These are phyloP conservation scores for Penicillium sp. DNA, from an alignment of 2,329 filamentous ascomycete species.

Conservation along the genomic window DNA sequence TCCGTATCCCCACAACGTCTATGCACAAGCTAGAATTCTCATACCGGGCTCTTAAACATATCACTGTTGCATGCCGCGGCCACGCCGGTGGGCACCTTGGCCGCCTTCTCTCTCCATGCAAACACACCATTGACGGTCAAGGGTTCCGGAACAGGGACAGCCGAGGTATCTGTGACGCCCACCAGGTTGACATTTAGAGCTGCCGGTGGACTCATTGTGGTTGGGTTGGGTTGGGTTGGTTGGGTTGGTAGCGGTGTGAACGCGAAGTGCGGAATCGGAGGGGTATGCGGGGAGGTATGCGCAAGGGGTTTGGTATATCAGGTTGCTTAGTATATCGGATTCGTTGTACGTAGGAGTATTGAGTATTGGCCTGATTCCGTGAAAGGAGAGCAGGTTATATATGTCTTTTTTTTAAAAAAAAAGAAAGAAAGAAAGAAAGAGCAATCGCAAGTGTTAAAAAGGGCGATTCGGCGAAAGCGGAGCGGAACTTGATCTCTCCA, in stretches of 20 bases:
- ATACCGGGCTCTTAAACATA: constrained; percentile 74
- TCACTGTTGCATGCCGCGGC: constrained; percentile 76
- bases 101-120: constrained; percentile 64
- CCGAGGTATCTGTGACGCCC: constrained; percentile 37
- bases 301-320: not conserved
- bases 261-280: not conserved
- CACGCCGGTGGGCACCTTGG: constrained; percentile 68
- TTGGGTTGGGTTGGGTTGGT: not conserved
- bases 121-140: constrained; percentile 66
- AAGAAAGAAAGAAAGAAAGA: not conserved
- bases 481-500: constrained; percentile 2
- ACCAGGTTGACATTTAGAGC: constrained; percentile 31
- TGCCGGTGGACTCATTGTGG: constrained; percentile 25
- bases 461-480: constrained; percentile 8
- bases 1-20: not conserved
- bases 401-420: not conserved
- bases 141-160: constrained; percentile 37
- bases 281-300: not conserved
- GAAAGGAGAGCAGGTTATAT: not conserved
- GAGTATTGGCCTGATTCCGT: not conserved
- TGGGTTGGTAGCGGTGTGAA: not conserved
- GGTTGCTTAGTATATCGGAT: not conserved
- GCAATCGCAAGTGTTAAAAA: not conserved
- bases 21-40: constrained; percentile 24
- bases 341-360: not conserved